These are phyloP conservation scores for Eutypa lata DNA, from an alignment of 2,329 filamentous ascomycete species.

Conservation along the genomic window DNA sequence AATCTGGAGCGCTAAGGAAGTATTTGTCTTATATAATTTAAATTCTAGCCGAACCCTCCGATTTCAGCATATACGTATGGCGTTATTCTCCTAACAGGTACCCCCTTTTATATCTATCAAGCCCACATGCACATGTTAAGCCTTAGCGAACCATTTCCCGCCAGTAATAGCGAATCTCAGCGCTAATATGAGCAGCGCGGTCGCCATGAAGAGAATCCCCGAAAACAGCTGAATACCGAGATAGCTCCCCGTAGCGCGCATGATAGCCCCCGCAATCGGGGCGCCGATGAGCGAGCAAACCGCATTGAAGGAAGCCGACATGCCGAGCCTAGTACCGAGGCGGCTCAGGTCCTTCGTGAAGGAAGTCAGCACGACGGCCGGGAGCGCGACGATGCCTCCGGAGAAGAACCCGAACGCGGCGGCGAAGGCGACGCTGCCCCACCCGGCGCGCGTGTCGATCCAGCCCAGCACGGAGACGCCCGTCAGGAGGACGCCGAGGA, in stretches of 20 bases:
- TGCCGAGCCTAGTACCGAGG: conserved; percentile 43
- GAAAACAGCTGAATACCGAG: conserved; percentile 28
- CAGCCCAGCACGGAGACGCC: conserved; percentile 36
- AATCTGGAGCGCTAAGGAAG: too few species aligned
- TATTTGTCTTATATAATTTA: too few species aligned
- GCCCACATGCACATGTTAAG: conserved; percentile 1
- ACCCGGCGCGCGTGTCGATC: conserved; percentile 32
- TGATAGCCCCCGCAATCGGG: conserved; percentile 38
- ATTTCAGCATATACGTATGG: too few species aligned
- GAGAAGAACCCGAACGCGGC: conserved; percentile 46
- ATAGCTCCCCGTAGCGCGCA: conserved; percentile 22
- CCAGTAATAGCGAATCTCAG: conserved; percentile 12
- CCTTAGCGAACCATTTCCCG: conserved; percentile 10
- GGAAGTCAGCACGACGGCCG: conserved; percentile 38
- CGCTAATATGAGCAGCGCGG: conserved; percentile 11
- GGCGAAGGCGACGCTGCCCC: conserved; percentile 37
- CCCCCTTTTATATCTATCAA: too few species aligned
- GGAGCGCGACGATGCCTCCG: conserved; percentile 41
- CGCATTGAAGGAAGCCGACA: conserved; percentile 35
- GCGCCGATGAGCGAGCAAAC: conserved; percentile 33
- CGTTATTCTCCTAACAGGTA: too few species aligned
- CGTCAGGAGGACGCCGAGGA: conserved; percentile 32
- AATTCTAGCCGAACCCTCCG: too few species aligned
- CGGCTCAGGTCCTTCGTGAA: conserved; percentile 37
- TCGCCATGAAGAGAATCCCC: conserved; percentile 22